Base-by-base conservation (phyloP, 306 rosid species). In the Acacia confusa region DNA sequence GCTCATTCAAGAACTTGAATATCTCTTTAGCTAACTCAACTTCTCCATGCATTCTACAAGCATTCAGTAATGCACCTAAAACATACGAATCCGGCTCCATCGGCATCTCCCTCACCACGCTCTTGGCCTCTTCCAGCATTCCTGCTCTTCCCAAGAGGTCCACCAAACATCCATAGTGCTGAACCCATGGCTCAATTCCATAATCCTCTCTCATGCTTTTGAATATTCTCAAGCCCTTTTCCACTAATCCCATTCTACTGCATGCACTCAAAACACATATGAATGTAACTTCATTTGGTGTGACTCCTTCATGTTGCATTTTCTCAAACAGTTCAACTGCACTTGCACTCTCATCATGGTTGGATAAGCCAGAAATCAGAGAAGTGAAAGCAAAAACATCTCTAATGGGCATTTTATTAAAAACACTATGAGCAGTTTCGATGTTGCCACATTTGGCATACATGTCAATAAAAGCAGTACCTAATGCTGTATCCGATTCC, bases 161-260 rank as follows among this genome's bases (percentile, higher is more conserved):
- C 60, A 84, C 89, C 88, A 88, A 76, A 79, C 91, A 86, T 19
- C 91, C 91, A 68, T 79, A 86, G 73, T 88, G 88, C 45, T 86
- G 84, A 47, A 79, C 79, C 78, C 77, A n/a, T 20, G 86, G 91
- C 75, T 81, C 71, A 47, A 86, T 73, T 67, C 83, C 70, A 9
- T 81, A 78, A 76, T 13, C 25, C 60, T 48, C 61, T 4, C 67
- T 78, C 86, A 86, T 88, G 80, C 89, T 79, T 43, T 71, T 50
- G 76, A 88, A 86, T 72, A 86, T 82, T 52, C 8, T 72, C 72
- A 86, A 19, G 68, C 89, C 91, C 72, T 82, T 77, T 44, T 84
- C 82, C n/a, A 88, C 86, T 32, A 86, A 63, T 52, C 88, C 91
- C 83, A 84, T 76, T 69, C 82, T 85, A 69, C 91, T 84, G 73